Base-by-base conservation (phyloP, 345 rosid genomes). In the Murraya paniculata region DNA sequence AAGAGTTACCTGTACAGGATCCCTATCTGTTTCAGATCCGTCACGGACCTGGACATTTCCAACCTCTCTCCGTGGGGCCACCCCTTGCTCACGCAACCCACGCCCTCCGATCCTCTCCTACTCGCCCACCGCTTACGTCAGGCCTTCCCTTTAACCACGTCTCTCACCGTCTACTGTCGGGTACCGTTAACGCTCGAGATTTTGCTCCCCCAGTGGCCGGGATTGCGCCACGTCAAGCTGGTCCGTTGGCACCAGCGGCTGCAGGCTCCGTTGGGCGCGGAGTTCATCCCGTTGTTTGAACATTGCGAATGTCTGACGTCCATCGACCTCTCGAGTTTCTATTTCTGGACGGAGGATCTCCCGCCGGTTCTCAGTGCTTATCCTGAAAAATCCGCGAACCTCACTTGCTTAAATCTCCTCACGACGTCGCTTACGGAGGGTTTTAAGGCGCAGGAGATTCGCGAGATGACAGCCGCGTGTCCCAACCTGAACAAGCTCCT, bases 271-370 rank as follows among this genome's bases (percentile, higher is more conserved):
- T 9, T 59, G 0, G 98, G 97, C 0, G 91, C 90, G 35, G 98
- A 94, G 65, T 85, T 96, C 22, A 39, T 21, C 2, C 84, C 88
- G 1, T 62, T 94, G 31, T 88, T 94, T 75, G 84, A 85, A 74
- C 87, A 86, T 74, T 91, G 95, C 78, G 73, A 25, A 22, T 75
- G 41, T 7, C 85, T 96, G 2, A 74, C 73, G 9, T 85, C 82
- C 6, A 75, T 96, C 1, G 98, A 91, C 80, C 87, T 94, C 60
- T 94, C 99, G 10, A 78, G 38, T 38, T 96, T 96, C 74, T 96
- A 92, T 73, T 91, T 89, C 90, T 96, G 94, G 98, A 89, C 97
- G 1, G 99, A 96, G 73, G 98, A 96, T 68, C 81, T 96, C 6
- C 97, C 97, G 36, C 94, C 95, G 33, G 97, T 86, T 41, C 90